Percentiles rank a stretch among this genome's conserved stretches.
phyloP scores from a whole-genome alignment of 345 rosid genomes.

The Nasturtium officinale region DNA sequence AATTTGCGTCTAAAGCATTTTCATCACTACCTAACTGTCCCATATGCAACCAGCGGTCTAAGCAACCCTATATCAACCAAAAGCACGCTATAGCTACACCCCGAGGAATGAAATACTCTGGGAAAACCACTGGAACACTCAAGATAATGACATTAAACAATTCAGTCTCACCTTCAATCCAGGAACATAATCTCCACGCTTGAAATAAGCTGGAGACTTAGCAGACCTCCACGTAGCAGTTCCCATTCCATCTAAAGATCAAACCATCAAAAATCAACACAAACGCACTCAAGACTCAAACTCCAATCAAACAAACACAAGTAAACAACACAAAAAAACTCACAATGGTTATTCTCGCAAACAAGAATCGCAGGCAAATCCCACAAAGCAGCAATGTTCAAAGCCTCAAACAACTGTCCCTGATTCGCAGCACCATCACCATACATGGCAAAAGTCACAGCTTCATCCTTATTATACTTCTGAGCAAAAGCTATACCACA shows the following conservation, averaged over 20 bases:
- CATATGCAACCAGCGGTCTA: neutral
- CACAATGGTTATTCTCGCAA: conserved; percentile 98
- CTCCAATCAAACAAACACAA: neutral
- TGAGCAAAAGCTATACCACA: conserved; percentile 97
- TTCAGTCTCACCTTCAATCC: conserved; percentile 78
- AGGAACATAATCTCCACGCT: conserved; percentile 98
- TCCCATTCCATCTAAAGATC: conserved; percentile 87
- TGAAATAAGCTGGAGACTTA: conserved; percentile 85
- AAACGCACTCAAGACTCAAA: neutral
- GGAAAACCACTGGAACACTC: neutral
- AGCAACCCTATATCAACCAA: neutral
- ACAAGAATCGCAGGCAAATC: conserved; percentile 90
- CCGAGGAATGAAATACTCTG: neutral
- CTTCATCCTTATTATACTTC: conserved; percentile 85
- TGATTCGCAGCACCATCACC: conserved; percentile 99
- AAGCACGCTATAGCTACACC: neutral
- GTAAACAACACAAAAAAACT: conserved; percentile 10
- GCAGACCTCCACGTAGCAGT: conserved; percentile 99
- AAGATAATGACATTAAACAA: conserved; percentile 6
- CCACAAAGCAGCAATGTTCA: conserved; percentile 93
- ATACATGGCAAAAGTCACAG: conserved; percentile 77
- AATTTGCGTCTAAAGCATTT: neutral
- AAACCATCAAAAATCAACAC: conserved; percentile 18
- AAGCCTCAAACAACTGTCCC: conserved; percentile 96
- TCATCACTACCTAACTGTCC: neutral